Base-by-base conservation (phyloP, 2,329 filamentous ascomycete genomes). In the Aspergillus sp. region DNA sequence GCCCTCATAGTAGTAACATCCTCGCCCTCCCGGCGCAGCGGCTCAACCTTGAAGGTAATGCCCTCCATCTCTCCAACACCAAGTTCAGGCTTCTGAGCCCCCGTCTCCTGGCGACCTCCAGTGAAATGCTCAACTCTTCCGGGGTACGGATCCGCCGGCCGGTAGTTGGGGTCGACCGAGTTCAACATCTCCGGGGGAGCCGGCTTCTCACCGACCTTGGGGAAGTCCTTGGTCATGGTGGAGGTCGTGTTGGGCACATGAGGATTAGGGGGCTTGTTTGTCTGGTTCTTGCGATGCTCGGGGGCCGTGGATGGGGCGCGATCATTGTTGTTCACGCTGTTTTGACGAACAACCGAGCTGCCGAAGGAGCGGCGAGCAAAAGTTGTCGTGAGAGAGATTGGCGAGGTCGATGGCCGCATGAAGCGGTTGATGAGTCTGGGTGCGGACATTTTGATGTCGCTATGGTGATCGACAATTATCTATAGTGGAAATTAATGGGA, bases 31-130 rank as follows among this genome's bases (percentile, higher is more conserved):
- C 95, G 86, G 62, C 90, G 87, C 67, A 98, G 78, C n/a, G 95
- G 95, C 82, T 96, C 91, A 71, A 98, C 88, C 75, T 87, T 90
- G 80, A 98, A 96, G 60, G 86, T 85, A 64, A 89, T 90, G 66
- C 92, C 92, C 75, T 96, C 88, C 71, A 97, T 87, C 82, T 97
- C 92, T 72, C 92, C 92, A 70, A 95, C 90, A 48, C 82, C 87
- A 62, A 96, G 84, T 68, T 96, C 91, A 61, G 83, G 77, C 71
- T 85, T 85, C 65, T 70, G 77, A 70, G 83, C 78, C 3, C 78
- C 78, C 49, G 76, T 77, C 58, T 80, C 74, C 73, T 88, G 86
- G 11, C 84, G 85, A 50, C 85, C 86, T 30, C 87, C 87, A 0
- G 86, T 89, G 83, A 88, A 88, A 62, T 83, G 80, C 71, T 88